Evolutionary conservation across 1,284 basidiomycete species (phyloP).

Genomic region (Apiotrichum domesticum): DNA sequence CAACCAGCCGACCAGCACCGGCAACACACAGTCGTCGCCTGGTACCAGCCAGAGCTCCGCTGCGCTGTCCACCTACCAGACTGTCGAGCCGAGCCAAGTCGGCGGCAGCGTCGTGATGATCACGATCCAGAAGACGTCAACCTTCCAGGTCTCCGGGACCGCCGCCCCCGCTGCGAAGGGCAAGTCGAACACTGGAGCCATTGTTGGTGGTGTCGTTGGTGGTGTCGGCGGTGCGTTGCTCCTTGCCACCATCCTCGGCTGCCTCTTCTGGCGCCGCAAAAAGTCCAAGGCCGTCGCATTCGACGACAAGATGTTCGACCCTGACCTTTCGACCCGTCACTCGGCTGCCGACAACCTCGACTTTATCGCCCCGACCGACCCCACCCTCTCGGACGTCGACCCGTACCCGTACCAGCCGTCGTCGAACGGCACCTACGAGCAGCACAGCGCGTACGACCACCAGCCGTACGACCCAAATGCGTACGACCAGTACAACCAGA

Average conservation of each 20-base stretch:
- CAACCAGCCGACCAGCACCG: no score
- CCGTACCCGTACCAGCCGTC: constrained; percentile 5
- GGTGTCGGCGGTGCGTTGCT: constrained; percentile 38
- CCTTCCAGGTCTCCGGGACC: no score
- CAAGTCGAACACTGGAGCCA: constrained; percentile 35
- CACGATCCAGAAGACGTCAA: not conserved
- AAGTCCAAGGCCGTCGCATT: constrained; percentile 35
- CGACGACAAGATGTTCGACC: constrained; percentile 47
- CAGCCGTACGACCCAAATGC: not conserved
- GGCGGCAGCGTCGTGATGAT: no score
- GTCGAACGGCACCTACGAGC: not conserved
- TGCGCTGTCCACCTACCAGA: no score
- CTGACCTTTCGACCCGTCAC: constrained; percentile 33
- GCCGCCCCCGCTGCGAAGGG: not conserved
- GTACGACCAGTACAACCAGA: constrained; percentile 9
- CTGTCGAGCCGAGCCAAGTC: no score
- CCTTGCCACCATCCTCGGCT: constrained; percentile 32
- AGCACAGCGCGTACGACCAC: not conserved
- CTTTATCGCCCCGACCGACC: constrained; percentile 23
- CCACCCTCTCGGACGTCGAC: constrained; percentile 21
- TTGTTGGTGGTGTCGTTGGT: constrained; percentile 48
- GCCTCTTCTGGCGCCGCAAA: constrained; percentile 34
- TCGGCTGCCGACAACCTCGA: constrained; percentile 41
- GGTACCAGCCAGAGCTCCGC: no score
- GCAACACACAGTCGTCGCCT: no score